Evolutionary conservation across 2,329 filamentous ascomycete species (phyloP).

Genomic region (Fusarium pininemorale): DNA sequence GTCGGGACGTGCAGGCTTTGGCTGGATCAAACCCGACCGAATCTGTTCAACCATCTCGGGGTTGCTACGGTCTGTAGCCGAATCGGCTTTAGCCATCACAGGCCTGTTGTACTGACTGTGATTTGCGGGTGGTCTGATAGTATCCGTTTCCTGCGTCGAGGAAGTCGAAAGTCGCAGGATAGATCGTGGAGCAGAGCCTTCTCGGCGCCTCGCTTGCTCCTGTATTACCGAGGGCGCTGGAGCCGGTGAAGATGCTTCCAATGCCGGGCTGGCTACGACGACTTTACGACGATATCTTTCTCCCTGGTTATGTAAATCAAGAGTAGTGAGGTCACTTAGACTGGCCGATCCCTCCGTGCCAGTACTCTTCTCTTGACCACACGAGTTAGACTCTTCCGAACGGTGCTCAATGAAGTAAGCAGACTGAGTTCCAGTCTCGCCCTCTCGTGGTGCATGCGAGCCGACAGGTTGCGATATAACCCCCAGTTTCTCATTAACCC

Average conservation of each 20-base stretch:
- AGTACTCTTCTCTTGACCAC: not conserved
- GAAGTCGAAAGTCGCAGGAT: constrained; percentile 46
- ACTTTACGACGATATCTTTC: constrained; percentile 43
- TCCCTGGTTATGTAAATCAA: not conserved
- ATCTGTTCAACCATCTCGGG: constrained; percentile 43
- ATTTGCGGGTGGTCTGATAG: constrained; percentile 4
- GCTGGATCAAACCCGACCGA: constrained; percentile 35
- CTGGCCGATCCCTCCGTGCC: not conserved
- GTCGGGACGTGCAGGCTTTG: not conserved
- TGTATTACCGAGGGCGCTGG: constrained; percentile 48
- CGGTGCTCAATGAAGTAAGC: not conserved
- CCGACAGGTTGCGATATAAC: not conserved
- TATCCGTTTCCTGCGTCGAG: constrained; percentile 12
- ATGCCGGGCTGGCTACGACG: constrained; percentile 45
- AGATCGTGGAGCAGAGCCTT: constrained; percentile 43
- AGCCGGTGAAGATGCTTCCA: constrained; percentile 30
- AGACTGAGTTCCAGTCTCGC: not conserved
- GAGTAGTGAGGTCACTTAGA: not conserved
- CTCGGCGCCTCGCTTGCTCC: constrained; percentile 49
- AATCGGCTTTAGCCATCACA: constrained; percentile 18
- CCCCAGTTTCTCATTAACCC: constrained; percentile 42
- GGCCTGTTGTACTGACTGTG: constrained; percentile 40
- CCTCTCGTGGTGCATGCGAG: not conserved
- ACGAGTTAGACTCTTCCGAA: not conserved
- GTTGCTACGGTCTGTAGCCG: not conserved